Conservation (phyloP, 345 rosid genomes). For the Gossypium ekmanianum region DNA sequence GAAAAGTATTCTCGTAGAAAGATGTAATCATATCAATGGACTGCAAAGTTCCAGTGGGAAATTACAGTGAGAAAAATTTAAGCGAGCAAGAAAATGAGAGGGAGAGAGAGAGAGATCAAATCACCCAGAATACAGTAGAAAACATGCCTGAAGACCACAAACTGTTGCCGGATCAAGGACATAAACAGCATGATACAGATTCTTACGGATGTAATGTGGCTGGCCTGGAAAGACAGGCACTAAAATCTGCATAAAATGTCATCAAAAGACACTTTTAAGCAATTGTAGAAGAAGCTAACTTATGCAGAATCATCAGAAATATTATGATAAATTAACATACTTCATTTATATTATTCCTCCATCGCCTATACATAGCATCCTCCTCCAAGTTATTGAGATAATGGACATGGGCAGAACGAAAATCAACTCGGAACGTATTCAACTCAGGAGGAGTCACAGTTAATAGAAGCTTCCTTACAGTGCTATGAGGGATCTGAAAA, state of each 20-base stretch:
- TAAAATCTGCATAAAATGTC: conserved; percentile 58
- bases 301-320: conserved; percentile 19
- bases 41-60: conserved; percentile 45
- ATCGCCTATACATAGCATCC: conserved; percentile 89
- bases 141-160: conserved; percentile 55
- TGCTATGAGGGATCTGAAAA: conserved; percentile 64
- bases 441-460: conserved; percentile 69
- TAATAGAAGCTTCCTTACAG: conserved; percentile 61
- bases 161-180: conserved; percentile 84
- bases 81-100: neutral
- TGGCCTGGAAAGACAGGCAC: conserved; percentile 93
- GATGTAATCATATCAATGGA: conserved; percentile 65
- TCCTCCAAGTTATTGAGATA: conserved; percentile 96
- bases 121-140: conserved; percentile 9
- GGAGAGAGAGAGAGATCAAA: conserved; percentile 10
- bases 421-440: conserved; percentile 70
- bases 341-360: conserved; percentile 95
- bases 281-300: conserved; percentile 15
- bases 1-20: conserved; percentile 73
- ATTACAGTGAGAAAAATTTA: conserved; percentile 14
- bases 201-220: conserved; percentile 88
- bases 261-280: conserved; percentile 13
- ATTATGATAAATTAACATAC: conserved; percentile 29
- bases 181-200: conserved; percentile 91
- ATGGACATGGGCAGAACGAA: conserved; percentile 82